Base-by-base conservation (phyloP, 2,329 filamentous ascomycete genomes). In the Leptographium radiaticola region DNA sequence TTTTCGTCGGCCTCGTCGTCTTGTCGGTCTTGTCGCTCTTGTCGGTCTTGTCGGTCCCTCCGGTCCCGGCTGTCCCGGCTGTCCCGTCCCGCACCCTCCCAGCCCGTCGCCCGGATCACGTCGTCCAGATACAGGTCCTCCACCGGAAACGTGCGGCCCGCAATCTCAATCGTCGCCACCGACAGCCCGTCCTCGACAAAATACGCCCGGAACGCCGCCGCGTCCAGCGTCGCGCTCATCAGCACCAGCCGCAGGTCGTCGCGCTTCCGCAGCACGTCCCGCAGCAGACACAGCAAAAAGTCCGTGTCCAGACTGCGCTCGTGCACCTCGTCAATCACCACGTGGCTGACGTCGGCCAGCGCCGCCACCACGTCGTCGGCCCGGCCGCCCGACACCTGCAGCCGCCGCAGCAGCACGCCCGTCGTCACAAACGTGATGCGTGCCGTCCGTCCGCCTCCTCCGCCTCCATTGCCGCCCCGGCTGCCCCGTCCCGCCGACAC, bases 361-460 rank as follows among this genome's bases (percentile, higher is more conserved):
- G 89, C 88, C 20, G 84, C 79, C 52, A 87, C 79, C 1, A 95
- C 83, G 63, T 95, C 88, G 30, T 90, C 84, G 13, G 85, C 80
- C 34, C 81, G 79, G 7, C 87, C 87, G 50, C 89, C 88, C 5
- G 88, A 90, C 0, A 87, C 93, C 68, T 98, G 93, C n/a, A 98
- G 75, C 13, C 90, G 83, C 57, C 93, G 77, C 18, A 98, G 76
- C 40, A 98, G 73, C 3, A 98, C 89, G 80, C 91, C 91, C 11
- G 91, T 96, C 0, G 91, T 98, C 57, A 96, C 87, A 65, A 97
- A 97, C 0, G 87, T 95, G 62, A 97, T 94, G 67, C 86, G 91
- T 0, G 93, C 97, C 46, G 48, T 52, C 80, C 38, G 75, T 13
- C 71, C 70, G 55, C 80, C 85, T 40, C 91, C 0, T 90, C 97